Evolutionary conservation across 345 rosid genomes (phyloP), one percentile per base, ranked within the genome.

Genomic region (Capsella bursapastoris): DNA sequence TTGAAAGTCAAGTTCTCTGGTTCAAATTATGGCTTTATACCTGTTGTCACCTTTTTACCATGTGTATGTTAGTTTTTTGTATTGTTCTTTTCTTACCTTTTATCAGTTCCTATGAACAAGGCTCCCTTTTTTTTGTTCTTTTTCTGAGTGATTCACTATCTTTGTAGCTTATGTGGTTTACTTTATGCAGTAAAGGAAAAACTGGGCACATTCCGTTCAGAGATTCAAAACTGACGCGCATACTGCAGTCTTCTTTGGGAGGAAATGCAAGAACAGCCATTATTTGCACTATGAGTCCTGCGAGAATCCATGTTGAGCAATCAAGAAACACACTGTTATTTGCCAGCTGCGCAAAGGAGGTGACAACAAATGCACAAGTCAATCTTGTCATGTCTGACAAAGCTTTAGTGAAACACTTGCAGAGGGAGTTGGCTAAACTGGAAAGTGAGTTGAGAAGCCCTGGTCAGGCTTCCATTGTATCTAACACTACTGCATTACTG

Each of bases 261-360:
- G 98, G 98, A 74, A 89, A 90, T 76, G 93, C 97, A 52, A 85
- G 90, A 85, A 91, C 96, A 70, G 89, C 97, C 64, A 84, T 93
- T 72, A 90, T 93, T 69, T 90, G 98, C 72, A 93, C 98, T 14
- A 73, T 89, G 89, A 93, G 96, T 83, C 97, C 98, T 50, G 98
- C 93, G 40, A 83, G 93, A 81, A 81, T 71, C 78, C 96, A 93
- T 79, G 96, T 89, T 40, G 98, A 93, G 73, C 97, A 93, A 69
- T 88, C 98, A 41, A 86, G 97, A 76, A 93, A 93, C 74, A 93
- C 96, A 13, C 89, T 93, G 59, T 76, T 93, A 77, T 93, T 93
- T 77, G 98, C 98, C 16, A 89, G 96, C 68, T 90, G 97, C 80
- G 98, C 98, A 18, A 93, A 90, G 79, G 97, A 89, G 73, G 96